phyloP scores from a whole-genome alignment of 2,329 filamentous ascomycete species.

The Fusarium oligoseptatum region DNA sequence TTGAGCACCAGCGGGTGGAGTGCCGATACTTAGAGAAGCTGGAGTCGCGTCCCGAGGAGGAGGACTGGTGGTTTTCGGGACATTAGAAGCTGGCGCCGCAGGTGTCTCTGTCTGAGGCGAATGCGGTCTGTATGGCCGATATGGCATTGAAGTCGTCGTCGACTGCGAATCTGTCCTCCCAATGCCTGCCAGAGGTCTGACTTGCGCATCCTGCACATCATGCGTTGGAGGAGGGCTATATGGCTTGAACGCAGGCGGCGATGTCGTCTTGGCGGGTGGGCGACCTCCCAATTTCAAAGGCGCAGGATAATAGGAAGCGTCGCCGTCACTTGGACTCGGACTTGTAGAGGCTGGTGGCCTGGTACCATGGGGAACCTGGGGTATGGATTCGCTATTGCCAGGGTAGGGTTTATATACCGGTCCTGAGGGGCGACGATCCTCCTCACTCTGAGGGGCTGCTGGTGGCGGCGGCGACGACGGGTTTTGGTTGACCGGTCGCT shows the following conservation, averaged over 20 bases:
- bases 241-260: constrained; percentile 45
- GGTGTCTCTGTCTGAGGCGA: constrained; percentile 28
- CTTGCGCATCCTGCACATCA: constrained; percentile 18
- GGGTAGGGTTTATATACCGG: constrained; percentile 36
- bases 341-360: constrained; percentile 28
- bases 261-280: constrained; percentile 37
- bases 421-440: constrained; percentile 20
- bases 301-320: constrained; percentile 42
- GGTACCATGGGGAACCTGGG: constrained; percentile 31
- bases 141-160: constrained; percentile 40
- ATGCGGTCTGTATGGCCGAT: constrained; percentile 49
- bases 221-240: constrained; percentile 45
- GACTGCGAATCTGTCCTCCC: constrained; percentile 39
- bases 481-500: constrained; percentile 6
- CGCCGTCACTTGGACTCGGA: constrained; percentile 19
- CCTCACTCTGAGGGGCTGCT: not conserved
- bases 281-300: constrained; percentile 46
- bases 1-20: not conserved
- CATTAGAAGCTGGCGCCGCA: constrained; percentile 4
- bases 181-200: constrained; percentile 16
- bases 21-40: not conserved
- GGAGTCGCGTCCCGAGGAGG: constrained; percentile 17
- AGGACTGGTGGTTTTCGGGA: constrained; percentile 19
- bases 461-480: not conserved
- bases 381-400: constrained; percentile 16